These are phyloP conservation scores for Didymella pomorum DNA, from an alignment of 2,329 filamentous ascomycete species.

Conservation along the genomic window DNA sequence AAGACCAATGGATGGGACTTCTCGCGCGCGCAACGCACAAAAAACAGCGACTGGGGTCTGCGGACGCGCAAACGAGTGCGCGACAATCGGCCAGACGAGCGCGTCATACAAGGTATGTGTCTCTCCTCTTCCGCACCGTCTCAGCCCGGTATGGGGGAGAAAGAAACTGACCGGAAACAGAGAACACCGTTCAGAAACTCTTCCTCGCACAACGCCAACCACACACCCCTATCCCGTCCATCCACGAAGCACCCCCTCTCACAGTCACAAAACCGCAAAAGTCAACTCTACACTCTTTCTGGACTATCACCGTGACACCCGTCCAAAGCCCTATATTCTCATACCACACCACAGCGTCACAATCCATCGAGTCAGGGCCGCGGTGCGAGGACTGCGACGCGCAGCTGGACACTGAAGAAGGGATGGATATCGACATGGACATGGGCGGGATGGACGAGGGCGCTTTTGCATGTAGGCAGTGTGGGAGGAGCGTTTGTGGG, in stretches of 20 bases:
- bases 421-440: slow-evolving; percentile 52
- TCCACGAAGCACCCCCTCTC: too few relatives aligned
- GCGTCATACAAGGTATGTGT: slow-evolving; percentile 61
- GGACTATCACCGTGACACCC: slow-evolving; percentile 52
- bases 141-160: too few relatives aligned
- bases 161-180: slow-evolving; percentile 41
- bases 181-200: slow-evolving; percentile 56
- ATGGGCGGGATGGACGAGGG: slow-evolving; percentile 38
- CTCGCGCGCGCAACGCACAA: slow-evolving; percentile 34
- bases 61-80: slow-evolving; percentile 67
- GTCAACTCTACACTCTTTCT: slow-evolving; percentile 59
- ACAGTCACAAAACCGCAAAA: slow-evolving; percentile 45
- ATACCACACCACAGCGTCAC: slow-evolving; percentile 22
- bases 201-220: slow-evolving; percentile 54
- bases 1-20: slow-evolving; percentile 38
- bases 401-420: slow-evolving; percentile 40
- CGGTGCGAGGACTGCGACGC: slow-evolving; percentile 58
- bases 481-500: slow-evolving; percentile 53
- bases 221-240: slow-evolving; percentile 34
- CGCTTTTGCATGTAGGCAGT: slow-evolving; percentile 50
- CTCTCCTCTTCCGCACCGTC: neutral
- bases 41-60: slow-evolving; percentile 57
- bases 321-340: slow-evolving; percentile 33
- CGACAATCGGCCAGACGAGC: slow-evolving; percentile 65
- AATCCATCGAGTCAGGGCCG: slow-evolving; percentile 21